These are phyloP conservation scores for Cystobasidiaceae sp. DNA, from an alignment of 1,284 basidiomycete genomes.

Conservation along the genomic window DNA sequence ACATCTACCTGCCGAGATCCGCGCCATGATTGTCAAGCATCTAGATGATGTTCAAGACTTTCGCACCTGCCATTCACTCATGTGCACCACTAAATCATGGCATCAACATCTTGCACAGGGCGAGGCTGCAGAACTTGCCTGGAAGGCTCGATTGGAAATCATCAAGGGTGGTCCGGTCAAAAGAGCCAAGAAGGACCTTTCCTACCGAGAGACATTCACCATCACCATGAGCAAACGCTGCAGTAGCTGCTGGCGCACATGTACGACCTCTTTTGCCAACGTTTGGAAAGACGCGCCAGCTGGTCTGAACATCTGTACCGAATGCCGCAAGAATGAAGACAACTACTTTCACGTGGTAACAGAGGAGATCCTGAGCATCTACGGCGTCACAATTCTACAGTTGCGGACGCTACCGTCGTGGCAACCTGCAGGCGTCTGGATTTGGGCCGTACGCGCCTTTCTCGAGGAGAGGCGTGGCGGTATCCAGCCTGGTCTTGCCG, in stretches of 20 bases:
- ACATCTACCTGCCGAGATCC: background rate
- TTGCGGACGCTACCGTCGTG: too few species aligned
- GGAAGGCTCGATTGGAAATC: background rate
- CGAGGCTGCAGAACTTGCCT: background rate
- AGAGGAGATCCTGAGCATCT: too few species aligned
- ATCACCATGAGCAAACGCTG: background rate
- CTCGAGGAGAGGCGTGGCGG: too few species aligned
- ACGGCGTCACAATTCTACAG: too few species aligned
- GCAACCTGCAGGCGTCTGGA: too few species aligned
- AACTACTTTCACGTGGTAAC: background rate
- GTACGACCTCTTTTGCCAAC: background rate
- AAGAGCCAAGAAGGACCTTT: background rate
- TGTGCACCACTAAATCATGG: background rate
- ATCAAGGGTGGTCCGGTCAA: background rate
- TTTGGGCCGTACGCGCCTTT: too few species aligned
- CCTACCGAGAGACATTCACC: background rate
- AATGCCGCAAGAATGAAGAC: background rate
- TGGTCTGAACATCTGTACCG: background rate
- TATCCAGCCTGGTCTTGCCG: too few species aligned
- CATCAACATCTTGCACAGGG: background rate
- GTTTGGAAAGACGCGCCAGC: background rate
- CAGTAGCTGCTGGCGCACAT: background rate
- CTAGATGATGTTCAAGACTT: background rate
- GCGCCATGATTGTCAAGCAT: background rate
- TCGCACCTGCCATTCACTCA: background rate